A percentile compares a stretch with the other conserved stretches of the same genome.
Evolutionary conservation across 1,139 yeast species (phyloP).

Genomic region (Suhomyces anneliseae): DNA sequence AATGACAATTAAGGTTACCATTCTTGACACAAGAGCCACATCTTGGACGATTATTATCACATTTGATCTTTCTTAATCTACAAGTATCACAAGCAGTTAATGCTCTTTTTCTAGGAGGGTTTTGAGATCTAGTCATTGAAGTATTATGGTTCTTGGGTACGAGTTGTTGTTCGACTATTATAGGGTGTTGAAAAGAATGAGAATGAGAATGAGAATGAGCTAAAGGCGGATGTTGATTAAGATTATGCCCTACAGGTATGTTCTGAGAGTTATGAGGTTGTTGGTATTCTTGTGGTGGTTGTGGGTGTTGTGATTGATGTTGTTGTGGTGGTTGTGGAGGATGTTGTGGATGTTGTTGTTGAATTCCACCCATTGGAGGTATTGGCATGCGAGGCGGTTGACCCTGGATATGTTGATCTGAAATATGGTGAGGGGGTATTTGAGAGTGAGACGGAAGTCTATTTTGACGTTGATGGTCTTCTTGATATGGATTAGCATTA

Average conservation of each 20-base stretch:
- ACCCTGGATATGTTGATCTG: neutral
- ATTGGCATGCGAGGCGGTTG: neutral
- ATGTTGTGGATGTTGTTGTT: conserved; percentile 1
- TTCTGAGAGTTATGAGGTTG: too few species aligned
- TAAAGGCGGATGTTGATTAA: too few species aligned
- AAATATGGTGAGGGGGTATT: neutral
- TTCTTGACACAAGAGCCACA: conserved; percentile 50
- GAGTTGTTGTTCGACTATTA: conserved; percentile 2
- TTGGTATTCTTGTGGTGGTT: neutral
- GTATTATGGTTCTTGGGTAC: neutral
- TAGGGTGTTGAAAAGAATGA: neutral
- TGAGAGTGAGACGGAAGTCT: too few species aligned
- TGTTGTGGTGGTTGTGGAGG: neutral
- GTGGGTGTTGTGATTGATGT: conserved; percentile 1
- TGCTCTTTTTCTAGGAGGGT: conserved; percentile 35
- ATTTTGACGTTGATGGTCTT: too few species aligned
- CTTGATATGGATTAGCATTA: too few species aligned
- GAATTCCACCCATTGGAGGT: neutral
- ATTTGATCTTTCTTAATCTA: conserved; percentile 47
- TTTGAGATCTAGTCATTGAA: neutral
- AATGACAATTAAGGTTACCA: conserved; percentile 33
- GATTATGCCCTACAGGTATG: too few species aligned
- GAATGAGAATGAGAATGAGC: neutral
- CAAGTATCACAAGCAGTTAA: conserved; percentile 51
- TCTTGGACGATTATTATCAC: conserved; percentile 52